Evolutionary conservation across 2,329 filamentous ascomycete species (phyloP).

Genomic region (Coleophoma eucalyptorum): DNA sequence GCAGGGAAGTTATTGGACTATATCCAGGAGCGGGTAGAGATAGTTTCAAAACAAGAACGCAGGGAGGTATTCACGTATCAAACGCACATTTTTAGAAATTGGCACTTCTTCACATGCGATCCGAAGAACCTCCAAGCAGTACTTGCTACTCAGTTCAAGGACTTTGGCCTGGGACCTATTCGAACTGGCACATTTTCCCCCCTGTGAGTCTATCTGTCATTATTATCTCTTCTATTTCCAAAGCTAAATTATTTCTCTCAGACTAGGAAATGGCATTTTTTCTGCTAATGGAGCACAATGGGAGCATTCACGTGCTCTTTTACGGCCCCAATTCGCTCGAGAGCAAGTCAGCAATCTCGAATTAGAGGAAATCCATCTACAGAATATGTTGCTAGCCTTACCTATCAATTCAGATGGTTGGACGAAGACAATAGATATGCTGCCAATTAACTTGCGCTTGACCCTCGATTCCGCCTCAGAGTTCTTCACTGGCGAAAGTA

Average conservation of each 20-base stretch:
- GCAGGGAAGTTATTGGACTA: background rate
- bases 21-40: background rate
- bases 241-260: too few relatives aligned
- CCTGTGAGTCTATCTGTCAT: constrained; percentile 16
- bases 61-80: background rate
- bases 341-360: constrained; percentile 46
- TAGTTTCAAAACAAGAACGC: background rate
- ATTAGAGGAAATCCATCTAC: constrained; percentile 35
- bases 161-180: constrained; percentile 38
- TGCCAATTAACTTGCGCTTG: constrained; percentile 50
- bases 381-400: constrained; percentile 35
- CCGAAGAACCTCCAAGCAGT: constrained; percentile 48
- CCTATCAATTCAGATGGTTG: constrained; percentile 32
- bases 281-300: constrained; percentile 42
- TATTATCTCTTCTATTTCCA: too few relatives aligned
- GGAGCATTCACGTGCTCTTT: constrained; percentile 39
- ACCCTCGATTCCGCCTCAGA: constrained; percentile 54
- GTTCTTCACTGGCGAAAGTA: constrained; percentile 59
- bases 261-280: constrained; percentile 43
- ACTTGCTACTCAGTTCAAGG: constrained; percentile 42
- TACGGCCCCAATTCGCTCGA: constrained; percentile 48
- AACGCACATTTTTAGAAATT: background rate
- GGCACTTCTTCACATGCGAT: constrained; percentile 32
- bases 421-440: constrained; percentile 39
- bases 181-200: constrained; percentile 32